Conservation (phyloP, 495 filamentous ascomycete species). For the Eremomyces bilateralis region DNA sequence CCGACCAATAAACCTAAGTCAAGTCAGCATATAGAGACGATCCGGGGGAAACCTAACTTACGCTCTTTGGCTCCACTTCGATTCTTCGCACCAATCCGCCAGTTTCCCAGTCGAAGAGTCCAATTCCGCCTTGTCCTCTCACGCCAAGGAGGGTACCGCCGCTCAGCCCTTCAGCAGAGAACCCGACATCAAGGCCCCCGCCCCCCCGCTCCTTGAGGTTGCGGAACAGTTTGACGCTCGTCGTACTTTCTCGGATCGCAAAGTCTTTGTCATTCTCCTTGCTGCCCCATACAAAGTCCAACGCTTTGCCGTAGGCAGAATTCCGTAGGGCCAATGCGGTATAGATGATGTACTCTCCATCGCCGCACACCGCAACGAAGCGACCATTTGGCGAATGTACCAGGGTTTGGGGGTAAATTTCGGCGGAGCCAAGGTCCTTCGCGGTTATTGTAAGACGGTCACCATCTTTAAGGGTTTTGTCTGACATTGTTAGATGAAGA, state of each 20-base stretch:
- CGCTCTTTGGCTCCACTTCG: conserved; percentile 74
- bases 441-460: conserved; percentile 65
- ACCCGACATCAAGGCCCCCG: conserved; percentile 79
- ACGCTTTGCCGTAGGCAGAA: conserved; percentile 83
- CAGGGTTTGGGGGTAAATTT: conserved; percentile 89
- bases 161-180: conserved; percentile 78
- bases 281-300: conserved; percentile 93
- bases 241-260: conserved; percentile 80
- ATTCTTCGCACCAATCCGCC: conserved; percentile 80
- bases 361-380: conserved; percentile 90
- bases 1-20: conserved; percentile 79
- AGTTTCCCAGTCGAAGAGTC: conserved; percentile 88
- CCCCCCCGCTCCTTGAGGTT: conserved; percentile 82
- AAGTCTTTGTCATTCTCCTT: conserved; percentile 98
- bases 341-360: conserved; percentile 97
- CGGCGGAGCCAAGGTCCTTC: conserved; percentile 87
- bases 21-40: conserved; percentile 4
- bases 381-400: conserved; percentile 93
- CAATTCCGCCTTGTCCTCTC: conserved; percentile 82
- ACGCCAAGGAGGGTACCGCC: conserved; percentile 88
- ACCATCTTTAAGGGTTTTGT: conserved; percentile 67
- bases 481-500: conserved; percentile 15
- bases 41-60: conserved; percentile 16
- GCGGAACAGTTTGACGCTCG: conserved; percentile 87
- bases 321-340: conserved; percentile 94